Percentiles rank a stretch among this genome's conserved stretches.
These are phyloP conservation scores for Golubevia sp. DNA, from an alignment of 1,284 basidiomycete genomes.

Conservation along the genomic window DNA sequence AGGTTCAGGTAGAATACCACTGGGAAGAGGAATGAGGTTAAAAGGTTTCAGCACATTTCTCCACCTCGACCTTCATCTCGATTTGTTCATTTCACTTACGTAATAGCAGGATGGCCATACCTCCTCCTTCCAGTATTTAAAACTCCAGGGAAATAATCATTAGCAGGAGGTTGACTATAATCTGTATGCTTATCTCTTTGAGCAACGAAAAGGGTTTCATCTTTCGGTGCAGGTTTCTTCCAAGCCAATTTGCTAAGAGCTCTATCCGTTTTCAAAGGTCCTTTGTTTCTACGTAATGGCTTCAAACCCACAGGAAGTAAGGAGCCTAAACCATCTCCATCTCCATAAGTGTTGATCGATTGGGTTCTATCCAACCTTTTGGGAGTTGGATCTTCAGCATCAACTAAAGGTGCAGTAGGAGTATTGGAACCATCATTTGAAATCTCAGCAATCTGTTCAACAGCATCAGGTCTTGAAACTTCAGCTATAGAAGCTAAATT, in stretches of 20 bases:
- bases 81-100: too few relatives aligned
- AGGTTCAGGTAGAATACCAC: conserved; percentile 42
- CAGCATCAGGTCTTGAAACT: background rate
- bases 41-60: too few relatives aligned
- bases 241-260: conserved; percentile 71
- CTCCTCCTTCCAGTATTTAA: conserved; percentile 34
- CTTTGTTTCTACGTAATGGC: conserved; percentile 1
- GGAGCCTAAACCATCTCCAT: conserved; percentile 3
- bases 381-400: conserved; percentile 65
- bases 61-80: too few relatives aligned
- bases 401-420: conserved; percentile 75
- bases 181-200: conserved; percentile 49
- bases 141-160: conserved; percentile 41
- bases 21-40: background rate
- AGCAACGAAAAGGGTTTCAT: conserved; percentile 88
- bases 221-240: conserved; percentile 83
- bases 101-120: conserved; percentile 53
- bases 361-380: conserved; percentile 8
- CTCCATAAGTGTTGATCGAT: conserved; percentile 1
- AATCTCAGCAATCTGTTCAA: conserved; percentile 17
- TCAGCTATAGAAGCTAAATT: conserved; percentile 5
- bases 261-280: conserved; percentile 25
- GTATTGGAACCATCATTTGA: conserved; percentile 1
- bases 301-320: conserved; percentile 3
- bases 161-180: conserved; percentile 43